Base-by-base conservation (phyloP, 495 filamentous ascomycete genomes). In the Penicillium simplicissimum region DNA sequence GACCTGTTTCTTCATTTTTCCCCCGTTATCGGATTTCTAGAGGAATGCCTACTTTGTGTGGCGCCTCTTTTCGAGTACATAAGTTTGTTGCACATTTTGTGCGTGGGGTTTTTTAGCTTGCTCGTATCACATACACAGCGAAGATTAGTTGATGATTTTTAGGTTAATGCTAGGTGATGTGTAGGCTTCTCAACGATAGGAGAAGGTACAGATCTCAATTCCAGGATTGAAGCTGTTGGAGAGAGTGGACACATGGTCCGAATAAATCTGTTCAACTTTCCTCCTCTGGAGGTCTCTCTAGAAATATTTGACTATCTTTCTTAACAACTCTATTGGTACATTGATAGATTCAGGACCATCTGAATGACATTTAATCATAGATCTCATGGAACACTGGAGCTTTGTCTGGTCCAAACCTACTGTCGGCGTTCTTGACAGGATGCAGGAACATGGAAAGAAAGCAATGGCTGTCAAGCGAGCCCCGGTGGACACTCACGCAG, bases 381-480 rank as follows among this genome's bases (percentile, higher is more conserved):
- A 19, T 9, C 23, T 66, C 55, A 68, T 8, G 66, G 66, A 59
- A 67, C 63, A n/a, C n/a, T n/a, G n/a, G n/a, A 35, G 66, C 61
- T 14, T 48, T 65, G 15, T 66, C 62, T 9, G 57, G 59, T 1
- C 67, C 70, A 38, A 70, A 57, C 15, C 33, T 45, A 33, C 45
- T 23, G 1, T 57, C 62, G 2, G 47, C 58, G 25, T 71, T 71
- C 49, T 71, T 71, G 47, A 71, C 52, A 2, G 67, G 59, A 58
- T 71, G 69, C 4, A 68, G 60, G 33, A 70, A 72, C 62, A 72
- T 68, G 2, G 63, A 70, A 7, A 67, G 67, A 25, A 68, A 70
- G 19, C 67, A 72, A 66, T 68, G 70, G 21, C 70, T 60, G n/a
- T 67, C 67, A 49, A 67, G 23, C 40, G 59, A 42, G 40, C 31